phyloP scores from a whole-genome alignment of 805 yeast genomes.

The Yamadazyma ubonensis region DNA sequence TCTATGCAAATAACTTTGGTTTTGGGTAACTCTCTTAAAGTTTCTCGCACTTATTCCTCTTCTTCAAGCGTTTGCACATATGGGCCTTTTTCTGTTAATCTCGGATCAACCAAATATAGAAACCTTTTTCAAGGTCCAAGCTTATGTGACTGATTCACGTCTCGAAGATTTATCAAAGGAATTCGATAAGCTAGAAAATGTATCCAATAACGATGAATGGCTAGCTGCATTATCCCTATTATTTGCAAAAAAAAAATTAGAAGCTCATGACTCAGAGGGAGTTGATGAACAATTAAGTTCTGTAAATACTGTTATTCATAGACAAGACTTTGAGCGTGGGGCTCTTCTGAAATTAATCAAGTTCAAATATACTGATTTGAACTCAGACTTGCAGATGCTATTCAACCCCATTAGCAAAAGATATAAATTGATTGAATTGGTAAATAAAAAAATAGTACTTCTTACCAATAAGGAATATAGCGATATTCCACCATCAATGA shows the following conservation, averaged over 20 bases:
- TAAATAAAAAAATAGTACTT: slow-evolving; percentile 32
- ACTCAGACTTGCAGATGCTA: slow-evolving; percentile 32
- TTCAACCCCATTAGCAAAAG: slow-evolving; percentile 12
- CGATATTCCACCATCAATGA: slow-evolving; percentile 6
- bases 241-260: slow-evolving; percentile 5
- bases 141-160: background rate
- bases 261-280: background rate
- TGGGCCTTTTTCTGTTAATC: background rate
- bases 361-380: slow-evolving; percentile 32
- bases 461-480: slow-evolving; percentile 15
- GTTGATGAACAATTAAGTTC: slow-evolving; percentile 2
- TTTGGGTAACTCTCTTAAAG: background rate
- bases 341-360: slow-evolving; percentile 15
- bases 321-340: no score
- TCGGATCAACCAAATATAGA: background rate
- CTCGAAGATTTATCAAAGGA: background rate
- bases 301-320: no score
- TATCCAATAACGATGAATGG: background rate
- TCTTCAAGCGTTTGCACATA: background rate
- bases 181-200: background rate
- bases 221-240: background rate
- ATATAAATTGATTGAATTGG: slow-evolving; percentile 24
- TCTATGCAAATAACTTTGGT: no score
- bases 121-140: background rate
- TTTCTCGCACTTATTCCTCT: background rate